Conservation (phyloP, 331 rosid species). For the Rhamnella rubrinervis region DNA sequence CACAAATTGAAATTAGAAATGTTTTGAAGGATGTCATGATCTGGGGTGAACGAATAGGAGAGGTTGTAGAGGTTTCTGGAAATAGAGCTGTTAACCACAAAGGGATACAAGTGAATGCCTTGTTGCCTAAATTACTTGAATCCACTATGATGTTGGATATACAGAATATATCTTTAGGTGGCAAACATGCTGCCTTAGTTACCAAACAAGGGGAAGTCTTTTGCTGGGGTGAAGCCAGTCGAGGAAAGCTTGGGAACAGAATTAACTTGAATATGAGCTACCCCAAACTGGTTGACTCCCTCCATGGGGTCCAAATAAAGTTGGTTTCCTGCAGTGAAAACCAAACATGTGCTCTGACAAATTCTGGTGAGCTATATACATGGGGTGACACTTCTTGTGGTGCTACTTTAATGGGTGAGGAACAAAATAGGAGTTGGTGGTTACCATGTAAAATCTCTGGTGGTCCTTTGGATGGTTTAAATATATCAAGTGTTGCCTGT, state of each 20-base stretch:
- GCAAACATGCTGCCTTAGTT: slow-evolving; percentile 75
- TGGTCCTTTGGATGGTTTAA: slow-evolving; percentile 55
- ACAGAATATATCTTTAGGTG: slow-evolving; percentile 63
- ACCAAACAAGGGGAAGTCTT: slow-evolving; percentile 85
- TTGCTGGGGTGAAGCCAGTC: slow-evolving; percentile 79
- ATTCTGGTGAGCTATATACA: slow-evolving; percentile 62
- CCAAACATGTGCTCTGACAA: slow-evolving; percentile 77
- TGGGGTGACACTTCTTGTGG: slow-evolving; percentile 68
- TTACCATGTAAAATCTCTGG: slow-evolving; percentile 59
- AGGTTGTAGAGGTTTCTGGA: slow-evolving; percentile 41
- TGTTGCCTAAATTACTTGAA: slow-evolving; percentile 74
- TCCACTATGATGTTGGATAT: slow-evolving; percentile 66
- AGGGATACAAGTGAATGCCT: slow-evolving; percentile 35
- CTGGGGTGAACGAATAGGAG: slow-evolving; percentile 79
- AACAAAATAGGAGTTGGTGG: slow-evolving; percentile 56
- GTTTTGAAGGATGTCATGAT: slow-evolving; percentile 74
- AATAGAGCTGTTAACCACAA: slow-evolving; percentile 34
- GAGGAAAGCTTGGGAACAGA: slow-evolving; percentile 75
- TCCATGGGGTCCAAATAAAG: slow-evolving; percentile 47
- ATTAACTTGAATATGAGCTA: slow-evolving; percentile 52
- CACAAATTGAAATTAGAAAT: slow-evolving; percentile 42
- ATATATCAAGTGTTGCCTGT: slow-evolving; percentile 57
- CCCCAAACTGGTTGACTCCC: slow-evolving; percentile 71
- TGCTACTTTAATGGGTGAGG: slow-evolving; percentile 36
- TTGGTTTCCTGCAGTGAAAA: slow-evolving; percentile 68